phyloP scores from a whole-genome alignment of 441 rosid species.

The Geranium incanum region DNA sequence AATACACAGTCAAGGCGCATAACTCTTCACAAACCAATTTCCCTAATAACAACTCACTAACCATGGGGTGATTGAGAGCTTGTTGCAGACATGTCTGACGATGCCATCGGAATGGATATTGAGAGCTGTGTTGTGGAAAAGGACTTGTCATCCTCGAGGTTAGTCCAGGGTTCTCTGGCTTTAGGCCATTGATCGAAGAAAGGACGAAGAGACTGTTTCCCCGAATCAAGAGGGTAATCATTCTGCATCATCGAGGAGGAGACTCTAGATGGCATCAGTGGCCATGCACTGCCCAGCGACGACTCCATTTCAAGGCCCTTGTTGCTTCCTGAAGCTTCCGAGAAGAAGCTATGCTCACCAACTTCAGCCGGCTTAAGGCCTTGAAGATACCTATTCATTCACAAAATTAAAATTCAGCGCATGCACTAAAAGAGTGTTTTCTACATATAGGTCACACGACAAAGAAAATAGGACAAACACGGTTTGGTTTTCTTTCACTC shows the following conservation, averaged over 20 bases:
- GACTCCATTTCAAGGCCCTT: background rate
- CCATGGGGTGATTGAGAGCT: conserved; percentile 42
- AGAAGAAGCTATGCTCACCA: background rate
- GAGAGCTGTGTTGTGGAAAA: conserved; percentile 45
- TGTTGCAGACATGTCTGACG: conserved; percentile 39
- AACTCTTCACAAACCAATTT: background rate
- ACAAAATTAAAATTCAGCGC: background rate
- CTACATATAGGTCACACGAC: background rate
- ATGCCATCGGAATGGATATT: conserved; percentile 47
- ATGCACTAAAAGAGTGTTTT: background rate
- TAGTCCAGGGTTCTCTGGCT: background rate
- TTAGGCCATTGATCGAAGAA: background rate
- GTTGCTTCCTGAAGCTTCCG: background rate
- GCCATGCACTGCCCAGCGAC: background rate
- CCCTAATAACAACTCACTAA: conserved; percentile 18
- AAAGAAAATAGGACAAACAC: background rate
- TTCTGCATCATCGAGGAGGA: background rate
- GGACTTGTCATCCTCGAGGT: background rate
- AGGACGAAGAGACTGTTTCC: background rate
- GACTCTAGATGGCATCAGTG: background rate
- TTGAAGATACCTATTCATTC: background rate
- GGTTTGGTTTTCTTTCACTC: background rate
- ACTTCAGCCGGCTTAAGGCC: background rate
- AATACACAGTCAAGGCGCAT: background rate
- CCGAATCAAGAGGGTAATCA: background rate